Conservation (phyloP, 148 eudicot genomes). For the Fagopyrum homotropicum region DNA sequence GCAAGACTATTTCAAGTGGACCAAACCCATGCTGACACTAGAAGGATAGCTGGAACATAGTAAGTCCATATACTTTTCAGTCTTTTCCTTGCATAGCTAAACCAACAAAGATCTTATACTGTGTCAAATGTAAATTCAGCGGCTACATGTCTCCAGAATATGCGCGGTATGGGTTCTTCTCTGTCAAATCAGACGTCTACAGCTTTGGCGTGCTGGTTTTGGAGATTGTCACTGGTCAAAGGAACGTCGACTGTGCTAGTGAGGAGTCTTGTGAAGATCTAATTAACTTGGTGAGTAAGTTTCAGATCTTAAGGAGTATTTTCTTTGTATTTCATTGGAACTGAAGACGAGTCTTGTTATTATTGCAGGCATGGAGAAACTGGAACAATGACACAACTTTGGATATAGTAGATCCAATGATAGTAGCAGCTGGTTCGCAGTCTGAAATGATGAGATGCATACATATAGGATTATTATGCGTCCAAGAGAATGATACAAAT, state of each 20-base stretch:
- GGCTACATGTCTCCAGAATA: neutral
- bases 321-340: too few relatives aligned
- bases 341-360: too few relatives aligned
- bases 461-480: conserved; percentile 11
- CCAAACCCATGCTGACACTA: conserved; percentile 18
- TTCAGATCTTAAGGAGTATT: too few relatives aligned
- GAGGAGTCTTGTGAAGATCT: neutral
- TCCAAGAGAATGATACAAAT: conserved; percentile 13
- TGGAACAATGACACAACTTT: conserved; percentile 11
- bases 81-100: neutral
- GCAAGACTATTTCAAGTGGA: conserved; percentile 22
- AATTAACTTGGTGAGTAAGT: neutral
- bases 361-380: conserved; percentile 24
- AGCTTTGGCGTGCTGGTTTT: neutral
- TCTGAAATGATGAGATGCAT: conserved; percentile 14
- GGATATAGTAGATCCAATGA: too few relatives aligned
- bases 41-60: conserved; percentile 30
- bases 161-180: neutral
- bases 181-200: neutral
- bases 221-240: neutral
- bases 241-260: neutral
- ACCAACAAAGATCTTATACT: neutral
- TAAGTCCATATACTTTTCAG: conserved; percentile 12
- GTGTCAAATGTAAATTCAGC: neutral
- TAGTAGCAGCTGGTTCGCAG: too few relatives aligned